Percentiles rank a stretch among this genome's conserved stretches.
Conservation (phyloP, 352 stramenopile species). For the Pythium dissotocum region DNA sequence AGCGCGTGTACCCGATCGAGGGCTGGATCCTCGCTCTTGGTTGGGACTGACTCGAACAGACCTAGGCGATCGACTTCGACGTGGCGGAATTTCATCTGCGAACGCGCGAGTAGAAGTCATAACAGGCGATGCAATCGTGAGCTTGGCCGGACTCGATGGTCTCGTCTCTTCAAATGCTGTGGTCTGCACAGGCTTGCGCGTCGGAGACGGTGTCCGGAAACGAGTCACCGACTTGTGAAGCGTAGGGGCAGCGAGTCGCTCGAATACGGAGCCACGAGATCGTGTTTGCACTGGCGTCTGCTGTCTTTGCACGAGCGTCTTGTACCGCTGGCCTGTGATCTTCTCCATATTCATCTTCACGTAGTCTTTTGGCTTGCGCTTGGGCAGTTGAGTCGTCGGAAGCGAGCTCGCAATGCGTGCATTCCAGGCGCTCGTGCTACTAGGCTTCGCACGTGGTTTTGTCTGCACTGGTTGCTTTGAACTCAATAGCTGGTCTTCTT, state of each 20-base stretch:
- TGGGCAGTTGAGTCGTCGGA: constrained; percentile 29
- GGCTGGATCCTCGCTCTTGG: constrained; percentile 7
- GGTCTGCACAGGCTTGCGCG: not conserved
- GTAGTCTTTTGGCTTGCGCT: constrained; percentile 46
- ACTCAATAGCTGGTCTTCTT: constrained; percentile 16
- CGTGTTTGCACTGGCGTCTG: not conserved
- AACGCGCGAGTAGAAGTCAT: not conserved
- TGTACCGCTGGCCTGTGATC: constrained; percentile 38
- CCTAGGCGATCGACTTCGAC: not conserved
- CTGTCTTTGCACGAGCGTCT: constrained; percentile 1
- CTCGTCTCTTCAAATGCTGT: not conserved
- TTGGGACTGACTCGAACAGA: not conserved
- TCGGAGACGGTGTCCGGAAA: constrained; percentile 17
- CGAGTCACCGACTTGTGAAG: constrained; percentile 18
- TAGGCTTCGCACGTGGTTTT: not conserved
- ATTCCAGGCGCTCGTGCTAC: constrained; percentile 15
- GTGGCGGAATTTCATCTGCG: not conserved
- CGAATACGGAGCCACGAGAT: constrained; percentile 36
- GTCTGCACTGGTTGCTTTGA: not conserved
- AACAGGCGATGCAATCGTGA: constrained; percentile 15
- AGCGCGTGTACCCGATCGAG: not conserved
- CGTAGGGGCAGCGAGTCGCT: constrained; percentile 36
- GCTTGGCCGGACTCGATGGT: not conserved
- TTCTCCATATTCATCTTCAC: constrained; percentile 60
- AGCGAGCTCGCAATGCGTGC: constrained; percentile 7